Conservation (phyloP, 768 basidiomycete genomes). For the Lactifluus piperatus region DNA sequence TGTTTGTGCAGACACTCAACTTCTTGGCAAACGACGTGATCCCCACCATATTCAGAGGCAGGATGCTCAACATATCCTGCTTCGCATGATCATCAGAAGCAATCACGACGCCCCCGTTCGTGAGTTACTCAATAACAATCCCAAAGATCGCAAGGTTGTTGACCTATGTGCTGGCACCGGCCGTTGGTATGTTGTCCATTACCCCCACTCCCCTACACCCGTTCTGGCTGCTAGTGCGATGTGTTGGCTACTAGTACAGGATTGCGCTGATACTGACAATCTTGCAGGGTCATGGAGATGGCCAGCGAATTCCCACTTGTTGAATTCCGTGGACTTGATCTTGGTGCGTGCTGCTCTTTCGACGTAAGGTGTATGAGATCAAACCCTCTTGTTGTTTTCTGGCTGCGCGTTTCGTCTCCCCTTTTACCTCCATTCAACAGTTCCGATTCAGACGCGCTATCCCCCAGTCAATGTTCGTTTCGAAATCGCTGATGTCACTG, state of each 20-base stretch:
- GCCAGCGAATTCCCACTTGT: slow-evolving; percentile 55
- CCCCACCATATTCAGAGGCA: background rate
- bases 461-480: slow-evolving; percentile 55
- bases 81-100: slow-evolving; percentile 39
- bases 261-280: background rate
- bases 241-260: background rate
- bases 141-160: slow-evolving; percentile 43
- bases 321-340: slow-evolving; percentile 63
- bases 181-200: slow-evolving; percentile 43
- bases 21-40: background rate
- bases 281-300: slow-evolving; percentile 65
- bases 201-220: slow-evolving; percentile 19
- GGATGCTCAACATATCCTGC: slow-evolving; percentile 17
- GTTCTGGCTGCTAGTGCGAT: slow-evolving; percentile 4
- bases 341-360: slow-evolving; percentile 43
- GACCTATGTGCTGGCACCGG: slow-evolving; percentile 77
- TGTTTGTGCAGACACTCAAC: background rate
- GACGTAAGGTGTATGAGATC: background rate
- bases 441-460: slow-evolving; percentile 61
- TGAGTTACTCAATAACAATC: slow-evolving; percentile 37
- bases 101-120: slow-evolving; percentile 54
- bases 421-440: slow-evolving; percentile 29
- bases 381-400: background rate
- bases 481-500: slow-evolving; percentile 53
- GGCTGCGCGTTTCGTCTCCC: background rate